A percentile compares a stretch with the other conserved stretches of the same genome.
These are phyloP conservation scores for Daldinia vernicosa DNA, from an alignment of 495 filamentous ascomycete species.

Conservation along the genomic window DNA sequence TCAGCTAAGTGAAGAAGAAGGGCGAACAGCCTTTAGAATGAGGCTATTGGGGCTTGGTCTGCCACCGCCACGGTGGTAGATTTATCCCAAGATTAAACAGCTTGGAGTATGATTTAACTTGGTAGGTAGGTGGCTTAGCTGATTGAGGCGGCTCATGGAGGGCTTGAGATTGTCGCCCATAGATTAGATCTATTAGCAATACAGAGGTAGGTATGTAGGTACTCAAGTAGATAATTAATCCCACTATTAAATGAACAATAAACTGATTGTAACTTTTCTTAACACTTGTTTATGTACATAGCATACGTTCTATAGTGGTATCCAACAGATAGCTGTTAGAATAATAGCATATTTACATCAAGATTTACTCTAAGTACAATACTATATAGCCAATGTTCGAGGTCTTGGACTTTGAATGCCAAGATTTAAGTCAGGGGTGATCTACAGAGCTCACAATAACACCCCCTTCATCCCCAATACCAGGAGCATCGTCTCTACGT, in stretches of 20 bases:
- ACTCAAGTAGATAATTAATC: too few relatives aligned
- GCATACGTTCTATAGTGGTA: not conserved
- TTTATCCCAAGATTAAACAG: not conserved
- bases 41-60: too few relatives aligned
- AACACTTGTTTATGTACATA: not conserved
- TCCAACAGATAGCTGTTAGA: not conserved
- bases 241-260: not conserved
- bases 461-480: constrained; percentile 24
- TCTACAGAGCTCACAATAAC: constrained; percentile 13
- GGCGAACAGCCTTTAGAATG: too few relatives aligned
- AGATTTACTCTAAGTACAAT: not conserved
- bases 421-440: not conserved
- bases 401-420: not conserved
- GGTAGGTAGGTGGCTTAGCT: not conserved
- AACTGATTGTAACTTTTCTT: not conserved
- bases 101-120: not conserved
- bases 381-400: not conserved
- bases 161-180: too few relatives aligned
- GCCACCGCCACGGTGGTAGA: too few relatives aligned
- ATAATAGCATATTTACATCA: not conserved
- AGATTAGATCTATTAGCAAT: not conserved
- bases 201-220: too few relatives aligned
- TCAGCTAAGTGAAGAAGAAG: too few relatives aligned
- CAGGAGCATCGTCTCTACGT: not conserved
- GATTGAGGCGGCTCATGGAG: too few relatives aligned